These are phyloP conservation scores for Elsinoe arachidis DNA, from an alignment of 2,329 filamentous ascomycete genomes.

Conservation along the genomic window DNA sequence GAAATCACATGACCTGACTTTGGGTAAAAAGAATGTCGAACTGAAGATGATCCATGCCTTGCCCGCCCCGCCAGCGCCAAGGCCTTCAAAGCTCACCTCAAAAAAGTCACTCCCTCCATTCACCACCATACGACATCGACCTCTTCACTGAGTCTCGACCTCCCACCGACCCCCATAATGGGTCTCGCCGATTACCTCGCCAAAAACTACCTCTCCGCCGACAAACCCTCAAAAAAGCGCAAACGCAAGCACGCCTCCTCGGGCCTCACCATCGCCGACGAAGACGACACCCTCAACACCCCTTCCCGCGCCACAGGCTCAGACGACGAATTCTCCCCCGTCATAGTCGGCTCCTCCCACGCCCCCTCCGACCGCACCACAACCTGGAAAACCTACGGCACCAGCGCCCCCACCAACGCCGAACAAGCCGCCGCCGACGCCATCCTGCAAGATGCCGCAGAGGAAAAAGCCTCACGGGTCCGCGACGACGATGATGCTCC, in stretches of 20 bases:
- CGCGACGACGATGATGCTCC: slow-evolving; percentile 35
- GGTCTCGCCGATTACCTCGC: slow-evolving; percentile 77
- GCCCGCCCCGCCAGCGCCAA: slow-evolving; percentile 4
- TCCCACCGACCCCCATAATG: slow-evolving; percentile 33
- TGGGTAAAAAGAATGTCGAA: neutral
- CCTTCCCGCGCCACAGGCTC: slow-evolving; percentile 40
- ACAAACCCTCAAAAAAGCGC: slow-evolving; percentile 44
- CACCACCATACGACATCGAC: neutral
- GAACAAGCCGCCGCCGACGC: slow-evolving; percentile 54
- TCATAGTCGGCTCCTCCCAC: slow-evolving; percentile 26
- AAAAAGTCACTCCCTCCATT: neutral
- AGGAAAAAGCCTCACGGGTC: slow-evolving; percentile 24
- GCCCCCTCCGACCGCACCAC: slow-evolving; percentile 67
- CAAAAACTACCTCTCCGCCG: slow-evolving; percentile 75
- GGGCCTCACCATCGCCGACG: slow-evolving; percentile 41
- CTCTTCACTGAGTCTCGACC: slow-evolving; percentile 12
- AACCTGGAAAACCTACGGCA: slow-evolving; percentile 69
- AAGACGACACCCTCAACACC: slow-evolving; percentile 47
- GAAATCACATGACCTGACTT: slow-evolving; percentile 15
- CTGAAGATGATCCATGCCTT: neutral
- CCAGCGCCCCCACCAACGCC: slow-evolving; percentile 39
- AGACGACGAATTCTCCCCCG: slow-evolving; percentile 45
- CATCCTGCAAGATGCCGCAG: slow-evolving; percentile 28
- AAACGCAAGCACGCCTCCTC: slow-evolving; percentile 36
- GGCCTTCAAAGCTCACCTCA: neutral